Evolutionary conservation across 805 yeast genomes (phyloP).

Genomic region (Yarrowia phangngaensis): DNA sequence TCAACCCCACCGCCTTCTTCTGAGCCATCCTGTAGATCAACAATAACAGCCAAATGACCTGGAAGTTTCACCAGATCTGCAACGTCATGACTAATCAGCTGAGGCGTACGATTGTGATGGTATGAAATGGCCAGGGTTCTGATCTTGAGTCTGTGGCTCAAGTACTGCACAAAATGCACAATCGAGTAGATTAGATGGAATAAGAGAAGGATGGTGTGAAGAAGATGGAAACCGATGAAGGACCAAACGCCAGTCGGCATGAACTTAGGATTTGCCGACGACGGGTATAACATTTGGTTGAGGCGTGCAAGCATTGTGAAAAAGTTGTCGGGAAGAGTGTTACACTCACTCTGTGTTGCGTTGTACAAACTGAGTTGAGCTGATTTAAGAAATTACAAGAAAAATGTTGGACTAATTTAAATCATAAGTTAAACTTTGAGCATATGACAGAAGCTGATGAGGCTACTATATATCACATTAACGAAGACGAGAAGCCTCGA

Average conservation of each 20-base stretch:
- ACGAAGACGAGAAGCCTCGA: no score
- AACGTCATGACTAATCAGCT: conserved; percentile 79
- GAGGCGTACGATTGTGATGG: conserved; percentile 49
- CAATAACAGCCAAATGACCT: conserved; percentile 65
- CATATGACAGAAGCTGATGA: no score
- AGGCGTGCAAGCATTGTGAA: conserved; percentile 16
- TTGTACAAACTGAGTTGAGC: no score
- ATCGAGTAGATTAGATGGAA: conserved; percentile 28
- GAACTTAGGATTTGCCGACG: conserved; percentile 24
- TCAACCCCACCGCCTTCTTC: conserved; percentile 87
- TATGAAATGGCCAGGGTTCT: conserved; percentile 29
- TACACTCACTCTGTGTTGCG: no score
- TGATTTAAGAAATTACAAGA: no score
- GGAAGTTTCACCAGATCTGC: conserved; percentile 72
- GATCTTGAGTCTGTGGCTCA: conserved; percentile 14
- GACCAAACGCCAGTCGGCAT: conserved; percentile 14
- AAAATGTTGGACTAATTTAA: no score
- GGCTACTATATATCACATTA: no score
- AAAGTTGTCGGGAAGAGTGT: no score
- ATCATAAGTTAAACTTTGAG: no score
- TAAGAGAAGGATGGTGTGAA: conserved; percentile 27
- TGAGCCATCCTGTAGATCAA: conserved; percentile 66
- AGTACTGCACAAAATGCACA: conserved; percentile 22
- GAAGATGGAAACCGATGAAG: conserved; percentile 28
- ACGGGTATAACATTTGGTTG: conserved; percentile 26